Conservation (phyloP, 345 rosid genomes). For the Eucalyptus marginata region DNA sequence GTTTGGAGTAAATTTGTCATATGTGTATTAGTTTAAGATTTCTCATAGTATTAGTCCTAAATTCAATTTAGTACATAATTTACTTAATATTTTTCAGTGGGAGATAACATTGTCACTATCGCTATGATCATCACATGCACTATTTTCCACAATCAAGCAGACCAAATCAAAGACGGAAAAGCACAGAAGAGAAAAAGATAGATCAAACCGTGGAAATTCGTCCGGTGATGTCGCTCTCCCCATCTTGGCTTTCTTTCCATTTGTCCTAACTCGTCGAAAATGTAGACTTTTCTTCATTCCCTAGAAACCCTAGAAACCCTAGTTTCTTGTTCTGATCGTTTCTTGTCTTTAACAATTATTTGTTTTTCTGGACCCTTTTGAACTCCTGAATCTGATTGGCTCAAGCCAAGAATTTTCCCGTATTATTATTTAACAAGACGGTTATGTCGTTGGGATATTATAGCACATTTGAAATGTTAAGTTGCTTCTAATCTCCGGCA, state of each 20-base stretch:
- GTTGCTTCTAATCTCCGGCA: not conserved
- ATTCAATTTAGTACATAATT: not conserved
- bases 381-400: not conserved
- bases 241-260: not conserved
- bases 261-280: not conserved
- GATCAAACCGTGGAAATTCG: not conserved
- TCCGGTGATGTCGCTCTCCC: not conserved
- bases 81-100: not conserved
- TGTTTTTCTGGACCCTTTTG: not conserved
- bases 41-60: accelerated
- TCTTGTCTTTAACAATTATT: not conserved
- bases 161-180: not conserved
- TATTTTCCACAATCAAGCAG: not conserved
- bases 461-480: not conserved
- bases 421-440: not conserved
- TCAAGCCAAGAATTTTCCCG: not conserved
- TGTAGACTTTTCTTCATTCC: not conserved
- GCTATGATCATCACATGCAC: not conserved
- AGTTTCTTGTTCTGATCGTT: not conserved
- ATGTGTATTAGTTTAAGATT: too few relatives aligned
- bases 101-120: not conserved
- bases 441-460: not conserved
- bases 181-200: not conserved
- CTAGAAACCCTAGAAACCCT: not conserved
- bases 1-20: too few relatives aligned